Base-by-base conservation (phyloP, 257 asterid species). In the Capsicum pubescens region DNA sequence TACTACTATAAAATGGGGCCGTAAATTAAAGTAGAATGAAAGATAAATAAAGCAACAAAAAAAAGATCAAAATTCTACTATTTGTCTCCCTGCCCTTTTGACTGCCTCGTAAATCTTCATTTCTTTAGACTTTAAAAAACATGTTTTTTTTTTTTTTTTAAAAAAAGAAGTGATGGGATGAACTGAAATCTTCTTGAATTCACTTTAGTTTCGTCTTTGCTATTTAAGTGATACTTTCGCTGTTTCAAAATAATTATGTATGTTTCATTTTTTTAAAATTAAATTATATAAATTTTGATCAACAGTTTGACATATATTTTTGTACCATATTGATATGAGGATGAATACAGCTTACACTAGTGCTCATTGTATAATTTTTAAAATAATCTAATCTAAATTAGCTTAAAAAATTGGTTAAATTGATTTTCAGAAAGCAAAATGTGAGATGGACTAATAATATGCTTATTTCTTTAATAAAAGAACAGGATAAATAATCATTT, bases 91-190 rank as follows among this genome's bases (percentile, higher is more conserved):
- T 85, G 70, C 74, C 85, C 83, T 89, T 89, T 92, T 92, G 93
- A 92, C 92, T 86, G 87, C 85, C 87, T 87, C 87, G 85, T 84
- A 77, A 89, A 80, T 87, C 84, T 86, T 88, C 68, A 84, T 63
- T 72, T 85, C 77, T 69, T 80, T 84, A 86, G 69, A 81, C 79
- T 59, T 86, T 86, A 17, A 39, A 74, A 82, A 71, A 36, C 9
- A 74, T 36, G n/a, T 82, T 67, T 9, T 60, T 64, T 11, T 32
- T 36, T 35, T 82, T 77, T 9, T 60, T 64, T 11, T 32, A 12
- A 10, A 26, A 7, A 7, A 71, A 26, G 12, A 13, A 39, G 57
- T 16, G 1, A 12, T 32, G 46, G 46, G 44, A 76, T 21, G 80
- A 76, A 63, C 21, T 8, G 14, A 76, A 36, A 84, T 82, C 87